A percentile compares a stretch with the other conserved stretches of the same genome.
These are phyloP conservation scores for Ambrosiella cleistominuta DNA, from an alignment of 2,329 filamentous ascomycete genomes.

Conservation along the genomic window DNA sequence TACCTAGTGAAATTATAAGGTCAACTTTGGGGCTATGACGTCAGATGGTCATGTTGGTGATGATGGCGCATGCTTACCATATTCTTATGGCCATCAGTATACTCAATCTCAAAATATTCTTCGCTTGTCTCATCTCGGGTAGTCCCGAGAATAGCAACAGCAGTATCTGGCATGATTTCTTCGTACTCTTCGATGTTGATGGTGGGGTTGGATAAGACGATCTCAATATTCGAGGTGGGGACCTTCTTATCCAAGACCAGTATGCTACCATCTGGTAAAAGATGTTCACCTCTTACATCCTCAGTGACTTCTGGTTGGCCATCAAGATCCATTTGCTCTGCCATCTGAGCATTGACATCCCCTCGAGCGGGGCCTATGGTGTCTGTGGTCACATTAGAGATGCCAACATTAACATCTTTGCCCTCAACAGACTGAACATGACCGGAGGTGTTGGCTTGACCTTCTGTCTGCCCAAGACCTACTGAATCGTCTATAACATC, in stretches of 20 bases:
- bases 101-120: background rate
- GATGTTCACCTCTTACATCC: background rate
- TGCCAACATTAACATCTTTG: background rate
- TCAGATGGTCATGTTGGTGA: background rate
- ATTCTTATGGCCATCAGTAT: background rate
- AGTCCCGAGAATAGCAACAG: background rate
- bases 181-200: background rate
- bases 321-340: background rate
- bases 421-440: too few relatives aligned
- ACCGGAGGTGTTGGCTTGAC: too few relatives aligned
- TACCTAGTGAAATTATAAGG: background rate
- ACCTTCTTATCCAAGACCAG: conserved; percentile 8
- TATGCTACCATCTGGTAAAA: conserved; percentile 2
- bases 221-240: conserved; percentile 24
- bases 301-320: background rate
- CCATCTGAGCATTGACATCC: too few relatives aligned
- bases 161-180: background rate
- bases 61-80: background rate
- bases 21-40: background rate
- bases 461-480: background rate
- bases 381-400: too few relatives aligned
- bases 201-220: conserved; percentile 22
- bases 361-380: too few relatives aligned
- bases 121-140: background rate
- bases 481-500: background rate